Percentiles rank a stretch among this genome's conserved stretches.
These are phyloP conservation scores for Wallacemonas sp. DNA, from an alignment of 208 protist species.

Conservation along the genomic window DNA sequence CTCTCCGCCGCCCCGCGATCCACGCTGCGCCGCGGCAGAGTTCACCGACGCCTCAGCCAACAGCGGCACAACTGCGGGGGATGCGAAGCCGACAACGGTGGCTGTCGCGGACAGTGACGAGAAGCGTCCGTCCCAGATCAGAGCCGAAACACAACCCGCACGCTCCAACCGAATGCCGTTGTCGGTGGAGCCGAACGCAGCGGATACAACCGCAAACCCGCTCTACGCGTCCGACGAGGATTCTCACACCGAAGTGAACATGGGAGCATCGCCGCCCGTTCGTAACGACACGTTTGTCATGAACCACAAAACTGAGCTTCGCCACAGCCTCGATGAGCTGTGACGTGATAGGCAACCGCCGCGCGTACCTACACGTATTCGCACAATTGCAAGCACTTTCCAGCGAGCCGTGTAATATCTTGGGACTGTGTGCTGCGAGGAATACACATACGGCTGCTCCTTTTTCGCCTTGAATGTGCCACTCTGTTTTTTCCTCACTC, in stretches of 20 bases:
- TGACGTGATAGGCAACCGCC: not conserved
- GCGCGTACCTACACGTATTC: no score
- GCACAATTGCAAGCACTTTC: no score
- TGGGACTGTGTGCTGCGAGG: no score
- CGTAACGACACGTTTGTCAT: constrained; percentile 41
- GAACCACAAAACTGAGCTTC: constrained; percentile 11
- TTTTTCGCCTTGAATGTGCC: no score
- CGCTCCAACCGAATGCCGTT: constrained; percentile 13
- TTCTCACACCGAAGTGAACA: constrained; percentile 16
- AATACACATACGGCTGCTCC: no score
- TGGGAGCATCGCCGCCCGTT: constrained; percentile 49
- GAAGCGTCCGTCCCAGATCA: constrained; percentile 2
- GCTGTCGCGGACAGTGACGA: not conserved
- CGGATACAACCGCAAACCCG: constrained; percentile 48
- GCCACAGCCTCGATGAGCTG: constrained; percentile 10
- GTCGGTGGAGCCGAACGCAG: constrained; percentile 21
- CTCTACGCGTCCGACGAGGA: constrained; percentile 62
- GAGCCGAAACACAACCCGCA: constrained; percentile 3
- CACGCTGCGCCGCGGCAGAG: constrained; percentile 11
- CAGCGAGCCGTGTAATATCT: no score
- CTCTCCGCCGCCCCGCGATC: constrained; percentile 60
- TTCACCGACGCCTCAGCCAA: not conserved
- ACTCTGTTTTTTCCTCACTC: no score
- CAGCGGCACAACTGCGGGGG: not conserved
- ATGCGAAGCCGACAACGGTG: not conserved